Evolutionary conservation across 306 rosid genomes (phyloP).

Genomic region (Citrullus amarus): DNA sequence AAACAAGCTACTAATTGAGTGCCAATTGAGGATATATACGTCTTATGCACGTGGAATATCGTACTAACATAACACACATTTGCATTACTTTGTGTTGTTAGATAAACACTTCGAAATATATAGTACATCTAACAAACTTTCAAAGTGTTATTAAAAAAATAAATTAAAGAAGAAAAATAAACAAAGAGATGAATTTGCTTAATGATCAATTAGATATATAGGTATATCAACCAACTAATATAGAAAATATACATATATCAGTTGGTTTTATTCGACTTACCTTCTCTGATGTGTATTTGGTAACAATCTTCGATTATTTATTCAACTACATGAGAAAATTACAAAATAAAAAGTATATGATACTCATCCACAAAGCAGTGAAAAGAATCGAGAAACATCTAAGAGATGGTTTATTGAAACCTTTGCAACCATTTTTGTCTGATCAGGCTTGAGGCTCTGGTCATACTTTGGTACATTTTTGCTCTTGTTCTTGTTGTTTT

Average conservation of each 20-base stretch:
- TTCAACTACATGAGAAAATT: neutral
- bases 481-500: constrained; percentile 65
- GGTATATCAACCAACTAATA: no score
- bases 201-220: no score
- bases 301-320: constrained; percentile 94
- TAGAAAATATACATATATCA: constrained; percentile 4
- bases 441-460: constrained; percentile 38
- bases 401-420: constrained; percentile 18
- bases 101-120: no score
- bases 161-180: no score
- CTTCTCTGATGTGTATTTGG: constrained; percentile 70
- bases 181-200: no score
- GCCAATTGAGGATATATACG: no score
- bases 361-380: constrained; percentile 19
- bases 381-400: neutral
- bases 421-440: constrained; percentile 17
- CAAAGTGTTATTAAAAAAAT: no score
- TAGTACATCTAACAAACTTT: no score
- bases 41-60: no score
- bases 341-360: constrained; percentile 8
- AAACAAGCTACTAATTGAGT: no score
- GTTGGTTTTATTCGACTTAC: constrained; percentile 69
- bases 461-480: constrained; percentile 67
- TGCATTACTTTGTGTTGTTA: no score
- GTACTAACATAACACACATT: no score